Conservation (phyloP, 768 basidiomycete genomes). For the Amanita brunnescens region DNA sequence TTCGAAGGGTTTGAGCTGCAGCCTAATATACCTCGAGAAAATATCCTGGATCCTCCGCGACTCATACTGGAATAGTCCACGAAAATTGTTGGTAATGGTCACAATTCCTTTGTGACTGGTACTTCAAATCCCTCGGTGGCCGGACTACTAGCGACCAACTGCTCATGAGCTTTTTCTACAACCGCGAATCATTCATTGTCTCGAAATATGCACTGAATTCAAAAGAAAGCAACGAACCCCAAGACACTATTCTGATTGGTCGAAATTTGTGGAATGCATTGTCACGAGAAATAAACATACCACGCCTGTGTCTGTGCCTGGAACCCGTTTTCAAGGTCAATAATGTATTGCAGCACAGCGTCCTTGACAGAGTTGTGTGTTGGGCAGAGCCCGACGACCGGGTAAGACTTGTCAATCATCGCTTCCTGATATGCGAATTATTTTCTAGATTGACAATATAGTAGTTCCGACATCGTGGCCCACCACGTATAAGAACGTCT, state of each 20-base stretch:
- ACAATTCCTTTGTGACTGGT: not conserved
- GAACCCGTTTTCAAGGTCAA: not conserved
- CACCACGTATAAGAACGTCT: conserved; percentile 22
- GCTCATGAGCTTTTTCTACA: conserved; percentile 1
- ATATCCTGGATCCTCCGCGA: conserved; percentile 1
- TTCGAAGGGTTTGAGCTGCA: not conserved
- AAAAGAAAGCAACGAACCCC: not conserved
- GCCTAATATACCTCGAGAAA: conserved; percentile 29
- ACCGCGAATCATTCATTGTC: not conserved
- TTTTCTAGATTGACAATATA: conserved; percentile 17
- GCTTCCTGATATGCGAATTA: not conserved
- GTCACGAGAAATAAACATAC: conserved; percentile 7
- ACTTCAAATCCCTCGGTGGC: too few relatives aligned
- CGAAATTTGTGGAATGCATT: conserved; percentile 20
- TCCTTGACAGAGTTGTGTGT: conserved; percentile 5
- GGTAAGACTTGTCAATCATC: conserved; percentile 18
- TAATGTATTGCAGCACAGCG: not conserved
- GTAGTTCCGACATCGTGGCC: conserved; percentile 28
- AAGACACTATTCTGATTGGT: conserved; percentile 18
- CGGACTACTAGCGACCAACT: not conserved
- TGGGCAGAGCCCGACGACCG: conserved; percentile 18
- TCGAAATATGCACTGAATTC: not conserved
- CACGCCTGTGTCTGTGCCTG: conserved; percentile 4
- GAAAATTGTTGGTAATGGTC: not conserved
- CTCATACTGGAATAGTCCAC: not conserved